Conservation (phyloP, 345 rosid species). For the Rhodamnia rubescens region DNA sequence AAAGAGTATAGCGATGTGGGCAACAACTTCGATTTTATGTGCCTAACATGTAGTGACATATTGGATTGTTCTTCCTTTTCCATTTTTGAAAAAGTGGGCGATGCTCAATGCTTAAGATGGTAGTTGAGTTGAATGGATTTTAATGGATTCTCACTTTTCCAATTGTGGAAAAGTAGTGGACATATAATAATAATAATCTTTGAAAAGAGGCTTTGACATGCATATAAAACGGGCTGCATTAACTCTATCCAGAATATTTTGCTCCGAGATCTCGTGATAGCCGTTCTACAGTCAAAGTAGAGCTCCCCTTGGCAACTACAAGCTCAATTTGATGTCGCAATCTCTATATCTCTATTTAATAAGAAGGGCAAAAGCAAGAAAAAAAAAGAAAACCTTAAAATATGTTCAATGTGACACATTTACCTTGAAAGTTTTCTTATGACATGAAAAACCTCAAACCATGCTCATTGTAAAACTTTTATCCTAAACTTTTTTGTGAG, state of each 20-base stretch:
- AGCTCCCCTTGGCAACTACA: neutral
- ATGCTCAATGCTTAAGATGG: neutral
- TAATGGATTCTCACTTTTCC: neutral
- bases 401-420: too few relatives aligned
- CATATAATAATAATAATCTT: neutral
- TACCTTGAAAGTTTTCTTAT: too few relatives aligned
- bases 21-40: too few relatives aligned
- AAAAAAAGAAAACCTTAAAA: too few relatives aligned
- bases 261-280: constrained; percentile 1
- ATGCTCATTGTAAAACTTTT: too few relatives aligned
- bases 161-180: neutral
- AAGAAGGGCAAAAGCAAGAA: neutral
- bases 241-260: neutral
- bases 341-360: neutral
- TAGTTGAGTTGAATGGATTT: neutral
- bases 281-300: neutral
- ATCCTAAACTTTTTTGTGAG: too few relatives aligned
- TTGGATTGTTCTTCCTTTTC: neutral
- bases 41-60: neutral
- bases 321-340: neutral
- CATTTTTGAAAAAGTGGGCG: neutral
- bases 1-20: too few relatives aligned
- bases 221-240: neutral
- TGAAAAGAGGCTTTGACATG: neutral
- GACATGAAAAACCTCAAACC: too few relatives aligned